Base-by-base conservation (phyloP, 768 basidiomycete genomes). In the Xerocomellus amylosporus region DNA sequence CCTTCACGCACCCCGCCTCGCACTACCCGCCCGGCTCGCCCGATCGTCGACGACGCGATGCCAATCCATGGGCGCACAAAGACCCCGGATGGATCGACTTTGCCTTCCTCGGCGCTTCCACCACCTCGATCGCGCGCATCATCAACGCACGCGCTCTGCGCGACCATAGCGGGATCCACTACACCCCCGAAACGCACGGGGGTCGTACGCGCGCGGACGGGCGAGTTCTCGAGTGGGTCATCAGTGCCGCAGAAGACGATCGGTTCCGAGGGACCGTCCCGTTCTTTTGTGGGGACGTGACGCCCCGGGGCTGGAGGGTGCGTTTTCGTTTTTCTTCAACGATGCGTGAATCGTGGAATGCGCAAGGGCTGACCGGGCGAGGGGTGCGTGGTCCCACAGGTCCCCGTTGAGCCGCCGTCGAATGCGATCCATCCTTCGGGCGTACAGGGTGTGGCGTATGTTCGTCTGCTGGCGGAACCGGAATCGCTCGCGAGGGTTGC, bases 231-330 rank as follows among this genome's bases (percentile, higher is more conserved):
- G 66, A 79, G 61, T 89, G 87, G 86, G 62, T 83, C 38, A 78
- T 87, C 37, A 79, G 74, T 3, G 67, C 73, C 4, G 74, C 84
- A 1, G 58, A 56, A 7, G 55, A 62, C 48, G 24, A 36, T 12
- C 49, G 49, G 42, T 33, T 58, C 42, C 60, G 69, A 12, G 77
- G 78, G 2, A 59, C 62, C 1, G 66, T 84, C 17, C 87, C 88
- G 8, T 90, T 90, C 63, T 90, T 85, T 67, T 90, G 88, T 60
- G 85, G 85, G 13, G 88, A 90, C 62, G 71, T 87, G 3, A 88
- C 86, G 4, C 80, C 85, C 3, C 72, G 87, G 46, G 58, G 68
- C 3, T 75, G 77, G 68, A 74, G 88, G 67, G 88, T 86, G 60
- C 17, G 80, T 42, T 15, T 24, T 2, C 24, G 24, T 24, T 24